These are phyloP conservation scores for Linnemannia exigua DNA, from an alignment of 192 early-diverging fungal genomes.

Conservation along the genomic window DNA sequence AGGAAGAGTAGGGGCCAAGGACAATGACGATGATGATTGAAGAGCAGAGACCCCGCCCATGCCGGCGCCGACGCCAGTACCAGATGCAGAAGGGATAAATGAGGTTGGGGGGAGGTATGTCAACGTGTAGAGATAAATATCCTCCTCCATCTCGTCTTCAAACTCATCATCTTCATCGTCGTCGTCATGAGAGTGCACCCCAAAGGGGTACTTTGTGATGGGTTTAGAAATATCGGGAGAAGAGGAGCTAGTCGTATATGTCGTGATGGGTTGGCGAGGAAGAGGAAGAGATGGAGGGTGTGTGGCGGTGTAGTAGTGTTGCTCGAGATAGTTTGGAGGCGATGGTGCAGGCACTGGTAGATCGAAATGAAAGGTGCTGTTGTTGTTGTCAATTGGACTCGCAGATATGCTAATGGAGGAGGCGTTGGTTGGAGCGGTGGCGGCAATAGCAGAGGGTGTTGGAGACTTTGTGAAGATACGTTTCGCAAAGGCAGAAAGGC, in stretches of 20 bases:
- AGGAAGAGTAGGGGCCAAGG: too few relatives aligned
- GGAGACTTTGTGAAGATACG: neutral
- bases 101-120: neutral
- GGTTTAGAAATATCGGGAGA: neutral
- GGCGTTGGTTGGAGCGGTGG: neutral
- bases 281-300: neutral
- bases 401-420: neutral
- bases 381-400: neutral
- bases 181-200: neutral
- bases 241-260: neutral
- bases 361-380: neutral
- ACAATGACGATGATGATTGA: too few relatives aligned
- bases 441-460: neutral
- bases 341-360: neutral
- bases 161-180: neutral
- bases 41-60: neutral
- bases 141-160: neutral
- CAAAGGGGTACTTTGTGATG: neutral
- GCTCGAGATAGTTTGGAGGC: neutral
- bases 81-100: neutral
- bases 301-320: neutral
- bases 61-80: neutral
- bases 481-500: slow-evolving; percentile 7
- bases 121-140: neutral
- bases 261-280: neutral